These are phyloP conservation scores for Cryptosporidium viatorum DNA, from an alignment of 169 alveolate species.

Conservation along the genomic window DNA sequence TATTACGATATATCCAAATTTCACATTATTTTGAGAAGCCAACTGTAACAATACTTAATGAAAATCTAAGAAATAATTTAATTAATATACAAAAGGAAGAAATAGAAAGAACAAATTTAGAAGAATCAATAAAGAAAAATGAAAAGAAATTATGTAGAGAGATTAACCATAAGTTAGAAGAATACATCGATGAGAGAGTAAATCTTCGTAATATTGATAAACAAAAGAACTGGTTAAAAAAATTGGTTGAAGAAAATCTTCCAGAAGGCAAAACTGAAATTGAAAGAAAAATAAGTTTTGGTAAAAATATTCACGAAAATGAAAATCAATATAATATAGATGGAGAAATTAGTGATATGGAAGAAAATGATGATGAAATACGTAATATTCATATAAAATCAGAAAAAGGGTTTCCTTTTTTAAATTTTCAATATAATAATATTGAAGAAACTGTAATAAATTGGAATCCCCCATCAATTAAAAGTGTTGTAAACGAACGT, in stretches of 20 bases:
- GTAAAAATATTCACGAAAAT: not conserved
- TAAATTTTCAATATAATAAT: conserved; percentile 50
- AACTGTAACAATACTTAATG: conserved; percentile 12
- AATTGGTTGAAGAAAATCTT: conserved; percentile 27
- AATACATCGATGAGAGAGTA: not conserved
- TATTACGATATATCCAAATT: conserved; percentile 38
- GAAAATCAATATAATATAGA: not conserved
- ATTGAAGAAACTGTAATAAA: conserved; percentile 25
- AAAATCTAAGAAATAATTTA: conserved; percentile 17
- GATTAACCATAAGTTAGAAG: not conserved
- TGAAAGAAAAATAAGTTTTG: not conserved
- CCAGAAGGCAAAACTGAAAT: not conserved
- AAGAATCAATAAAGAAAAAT: not conserved
- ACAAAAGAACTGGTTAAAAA: conserved; percentile 40
- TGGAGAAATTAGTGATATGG: not conserved
- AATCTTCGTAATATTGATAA: conserved; percentile 18
- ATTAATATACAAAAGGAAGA: conserved; percentile 12
- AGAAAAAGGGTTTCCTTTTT: conserved; percentile 47
- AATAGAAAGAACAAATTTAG: not conserved
- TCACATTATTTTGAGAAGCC: conserved; percentile 50
- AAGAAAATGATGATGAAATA: not conserved
- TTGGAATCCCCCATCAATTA: conserved; percentile 69
- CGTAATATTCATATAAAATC: conserved; percentile 17
- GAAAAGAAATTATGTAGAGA: not conserved
- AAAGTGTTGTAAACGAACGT: conserved; percentile 2